Evolutionary conservation across 495 filamentous ascomycete genomes (phyloP), one percentile per base, ranked within the genome.

Genomic region (Hyphodiscus hymeniophilus): DNA sequence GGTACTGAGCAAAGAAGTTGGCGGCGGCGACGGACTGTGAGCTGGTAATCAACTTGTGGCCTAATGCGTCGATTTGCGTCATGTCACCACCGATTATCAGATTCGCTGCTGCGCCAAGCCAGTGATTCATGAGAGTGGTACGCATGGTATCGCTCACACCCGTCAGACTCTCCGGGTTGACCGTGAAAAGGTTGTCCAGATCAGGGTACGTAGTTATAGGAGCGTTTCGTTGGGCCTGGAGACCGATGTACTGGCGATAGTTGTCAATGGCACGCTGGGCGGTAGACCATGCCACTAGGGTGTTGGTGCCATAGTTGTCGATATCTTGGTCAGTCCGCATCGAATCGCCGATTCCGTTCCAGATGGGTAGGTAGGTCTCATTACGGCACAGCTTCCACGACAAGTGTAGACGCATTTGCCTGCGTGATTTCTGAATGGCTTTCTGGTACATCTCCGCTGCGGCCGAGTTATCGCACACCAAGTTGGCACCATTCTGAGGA

Each of bases 341-440:
- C n/a, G 48, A 54, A 24, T 64, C 61, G 3, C 57, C 60, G 20
- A 50, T 50, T 36, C 34, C 26, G 22, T 51, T 42, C 61, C 61
- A 64, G 44, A 60, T 47, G 15, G 45, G 35, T 5, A 54, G 45
- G 15, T 50, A 62, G 30, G 55, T 33, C 23, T 54, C 49, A 24
- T 52, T 60, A n/a, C 61, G 61, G 48, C 53, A 54, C 3, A 62
- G 54, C 41, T 62, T 64, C 55, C 57, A 64, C 23, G 61, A 64
- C 2, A 64, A 45, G 31, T 62, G 54, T 10, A 64, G 51, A 8
- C 61, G 57, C 3, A 64, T 62, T 13, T 51, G 23, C 20, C 54
- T 47, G 1, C 61, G 57, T 8, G 54, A 54, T 21, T 52, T 51
- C 31, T 50, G 43, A 26, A 64, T 64, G 2, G 61, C 61, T 12